Evolutionary conservation across 2,329 filamentous ascomycete genomes (phyloP).

Genomic region (Sordariomycetes sp.): DNA sequence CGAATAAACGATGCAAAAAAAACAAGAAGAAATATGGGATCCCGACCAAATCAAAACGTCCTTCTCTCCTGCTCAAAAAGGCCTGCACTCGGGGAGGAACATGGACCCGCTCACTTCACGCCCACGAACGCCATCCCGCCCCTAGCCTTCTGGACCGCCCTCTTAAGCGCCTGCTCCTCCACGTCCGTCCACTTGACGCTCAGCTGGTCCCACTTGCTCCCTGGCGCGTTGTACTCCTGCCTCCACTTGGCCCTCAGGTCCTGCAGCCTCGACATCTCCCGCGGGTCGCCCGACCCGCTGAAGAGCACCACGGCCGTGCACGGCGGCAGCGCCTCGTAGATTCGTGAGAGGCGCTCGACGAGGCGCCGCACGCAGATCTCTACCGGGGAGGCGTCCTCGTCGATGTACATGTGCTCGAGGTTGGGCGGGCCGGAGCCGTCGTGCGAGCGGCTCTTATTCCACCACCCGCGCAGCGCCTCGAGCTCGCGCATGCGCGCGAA

Average conservation of each 20-base stretch:
- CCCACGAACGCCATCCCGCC: conserved; percentile 54
- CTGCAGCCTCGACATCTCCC: conserved; percentile 53
- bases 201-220: conserved; percentile 56
- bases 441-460: conserved; percentile 44
- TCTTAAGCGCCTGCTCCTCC: conserved; percentile 52
- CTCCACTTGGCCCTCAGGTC: conserved; percentile 49
- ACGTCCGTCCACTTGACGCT: conserved; percentile 58
- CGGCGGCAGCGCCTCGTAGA: conserved; percentile 48
- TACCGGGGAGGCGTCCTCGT: conserved; percentile 16
- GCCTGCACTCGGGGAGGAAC: not conserved
- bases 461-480: conserved; percentile 56
- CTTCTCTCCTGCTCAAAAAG: not conserved
- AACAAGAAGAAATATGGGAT: not conserved
- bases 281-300: conserved; percentile 57
- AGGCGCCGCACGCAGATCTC: conserved; percentile 35
- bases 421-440: conserved; percentile 23
- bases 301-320: conserved; percentile 57
- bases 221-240: conserved; percentile 52
- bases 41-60: not conserved
- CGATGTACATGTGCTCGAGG: conserved; percentile 15
- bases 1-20: not conserved
- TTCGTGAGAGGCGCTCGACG: conserved; percentile 37
- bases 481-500: conserved; percentile 57
- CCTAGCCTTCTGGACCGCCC: conserved; percentile 44
- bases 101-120: conserved; percentile 39